Evolutionary conservation across 1,139 yeast species (phyloP).

Genomic region (Zygosaccharomyces pseudobailii): DNA sequence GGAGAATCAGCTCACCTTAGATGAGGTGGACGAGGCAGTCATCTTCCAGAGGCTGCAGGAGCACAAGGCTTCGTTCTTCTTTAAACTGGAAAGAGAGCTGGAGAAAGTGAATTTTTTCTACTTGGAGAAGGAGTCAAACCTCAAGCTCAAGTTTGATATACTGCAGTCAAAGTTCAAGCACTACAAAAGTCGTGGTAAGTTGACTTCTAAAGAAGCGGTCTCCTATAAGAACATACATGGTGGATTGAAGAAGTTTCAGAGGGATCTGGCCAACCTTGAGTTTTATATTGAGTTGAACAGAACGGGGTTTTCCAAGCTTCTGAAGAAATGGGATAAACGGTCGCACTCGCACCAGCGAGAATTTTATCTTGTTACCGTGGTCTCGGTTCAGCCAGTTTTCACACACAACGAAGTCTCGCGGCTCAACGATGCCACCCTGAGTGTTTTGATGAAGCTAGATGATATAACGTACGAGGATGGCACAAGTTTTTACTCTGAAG

Average conservation of each 20-base stretch:
- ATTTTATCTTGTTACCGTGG: slow-evolving; percentile 83
- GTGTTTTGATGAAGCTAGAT: slow-evolving; percentile 73
- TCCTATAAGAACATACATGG: slow-evolving; percentile 69
- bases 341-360: slow-evolving; percentile 94
- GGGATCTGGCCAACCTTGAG: slow-evolving; percentile 80
- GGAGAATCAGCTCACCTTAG: slow-evolving; percentile 16
- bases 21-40: slow-evolving; percentile 28
- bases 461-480: slow-evolving; percentile 77
- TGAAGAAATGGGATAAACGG: slow-evolving; percentile 96
- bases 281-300: slow-evolving; percentile 92
- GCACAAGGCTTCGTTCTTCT: slow-evolving; percentile 89
- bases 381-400: slow-evolving; percentile 93
- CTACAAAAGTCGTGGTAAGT: slow-evolving; percentile 42
- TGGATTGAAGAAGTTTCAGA: slow-evolving; percentile 82
- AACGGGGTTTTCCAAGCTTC: slow-evolving; percentile 90
- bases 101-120: slow-evolving; percentile 91
- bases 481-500: slow-evolving; percentile 23
- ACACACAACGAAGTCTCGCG: slow-evolving; percentile 84
- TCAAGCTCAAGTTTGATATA: slow-evolving; percentile 71
- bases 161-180: slow-evolving; percentile 67
- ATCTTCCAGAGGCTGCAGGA: slow-evolving; percentile 68
- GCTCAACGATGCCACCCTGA: slow-evolving; percentile 58
- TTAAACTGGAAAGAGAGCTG: slow-evolving; percentile 85
- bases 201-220: slow-evolving; percentile 49
- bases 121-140: slow-evolving; percentile 82